A percentile compares a stretch with the other conserved stretches of the same genome.
Conservation (phyloP, 768 basidiomycete species). For the Boletus bicolor region DNA sequence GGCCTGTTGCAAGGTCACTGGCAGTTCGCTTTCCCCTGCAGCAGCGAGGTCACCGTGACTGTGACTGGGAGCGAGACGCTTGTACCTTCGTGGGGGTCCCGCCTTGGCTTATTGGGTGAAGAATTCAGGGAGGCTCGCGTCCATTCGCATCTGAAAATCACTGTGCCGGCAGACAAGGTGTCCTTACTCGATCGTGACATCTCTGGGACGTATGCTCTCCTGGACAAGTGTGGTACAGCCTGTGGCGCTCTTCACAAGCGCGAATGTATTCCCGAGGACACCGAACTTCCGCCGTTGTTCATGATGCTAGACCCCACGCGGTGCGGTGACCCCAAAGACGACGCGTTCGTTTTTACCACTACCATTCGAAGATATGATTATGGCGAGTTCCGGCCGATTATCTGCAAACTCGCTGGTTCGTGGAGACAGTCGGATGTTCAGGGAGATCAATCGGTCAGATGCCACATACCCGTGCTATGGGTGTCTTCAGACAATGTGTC, state of each 20-base stretch:
- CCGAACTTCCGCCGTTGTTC: conserved; percentile 55
- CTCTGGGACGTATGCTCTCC: conserved; percentile 71
- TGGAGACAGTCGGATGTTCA: conserved; percentile 72
- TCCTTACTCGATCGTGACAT: conserved; percentile 71
- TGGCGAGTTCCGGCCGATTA: conserved; percentile 73
- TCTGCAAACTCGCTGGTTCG: conserved; percentile 66
- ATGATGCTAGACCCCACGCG: conserved; percentile 86
- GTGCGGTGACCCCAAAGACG: conserved; percentile 67
- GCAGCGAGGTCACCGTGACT: conserved; percentile 52
- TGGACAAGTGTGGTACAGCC: conserved; percentile 88
- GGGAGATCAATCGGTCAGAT: conserved; percentile 48
- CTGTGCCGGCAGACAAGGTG: conserved; percentile 47
- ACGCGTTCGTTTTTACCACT: conserved; percentile 82
- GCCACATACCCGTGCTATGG: conserved; percentile 68
- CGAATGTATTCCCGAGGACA: conserved; percentile 40
- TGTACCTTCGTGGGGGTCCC: conserved; percentile 82
- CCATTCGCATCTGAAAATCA: conserved; percentile 61
- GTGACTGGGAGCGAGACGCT: conserved; percentile 58
- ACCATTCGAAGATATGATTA: conserved; percentile 76
- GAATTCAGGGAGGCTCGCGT: conserved; percentile 67
- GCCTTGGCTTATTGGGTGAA: conserved; percentile 66
- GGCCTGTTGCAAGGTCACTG: conserved; percentile 68
- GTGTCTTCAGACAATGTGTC: conserved; percentile 43
- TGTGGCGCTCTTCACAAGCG: conserved; percentile 79
- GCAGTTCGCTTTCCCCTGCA: conserved; percentile 75